Conservation (phyloP, 495 filamentous ascomycete genomes). For the Penicillium antarcticum region DNA sequence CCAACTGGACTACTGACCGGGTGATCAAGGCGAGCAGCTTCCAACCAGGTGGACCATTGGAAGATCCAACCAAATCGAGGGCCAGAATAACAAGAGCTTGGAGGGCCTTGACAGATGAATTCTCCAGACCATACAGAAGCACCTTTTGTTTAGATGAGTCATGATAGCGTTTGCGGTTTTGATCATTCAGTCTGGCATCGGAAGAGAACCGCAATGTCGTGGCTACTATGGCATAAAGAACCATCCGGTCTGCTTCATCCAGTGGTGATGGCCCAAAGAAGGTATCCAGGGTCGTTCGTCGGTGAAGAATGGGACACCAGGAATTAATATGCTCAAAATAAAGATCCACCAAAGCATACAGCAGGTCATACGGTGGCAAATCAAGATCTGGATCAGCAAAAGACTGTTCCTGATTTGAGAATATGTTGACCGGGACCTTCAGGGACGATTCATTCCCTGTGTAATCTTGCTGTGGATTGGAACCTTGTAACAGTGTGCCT, state of each 20-base stretch:
- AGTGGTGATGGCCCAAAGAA: constrained; percentile 75
- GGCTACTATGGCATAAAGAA: constrained; percentile 83
- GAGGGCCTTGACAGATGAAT: constrained; percentile 81
- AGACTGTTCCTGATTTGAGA: constrained; percentile 41
- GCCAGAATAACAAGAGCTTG: constrained; percentile 83
- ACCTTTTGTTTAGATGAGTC: constrained; percentile 81
- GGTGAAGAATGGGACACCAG: constrained; percentile 86
- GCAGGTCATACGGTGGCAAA: constrained; percentile 78
- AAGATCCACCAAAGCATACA: constrained; percentile 77
- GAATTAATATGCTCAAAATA: constrained; percentile 92
- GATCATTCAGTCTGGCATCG: constrained; percentile 67
- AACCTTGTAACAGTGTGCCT: constrained; percentile 20
- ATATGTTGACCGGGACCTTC: constrained; percentile 40
- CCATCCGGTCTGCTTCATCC: constrained; percentile 75
- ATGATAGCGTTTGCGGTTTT: constrained; percentile 68
- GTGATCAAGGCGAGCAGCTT: constrained; percentile 85
- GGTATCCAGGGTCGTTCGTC: constrained; percentile 71
- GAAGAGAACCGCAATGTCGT: constrained; percentile 80
- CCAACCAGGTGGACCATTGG: constrained; percentile 84
- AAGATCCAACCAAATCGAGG: constrained; percentile 72
- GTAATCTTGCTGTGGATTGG: constrained; percentile 29
- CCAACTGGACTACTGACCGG: constrained; percentile 78
- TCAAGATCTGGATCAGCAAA: constrained; percentile 62
- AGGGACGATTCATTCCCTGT: constrained; percentile 46
- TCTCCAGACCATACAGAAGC: constrained; percentile 77